phyloP scores from a whole-genome alignment of 2,329 filamentous ascomycete genomes.

The Diplodia scrobiculata region DNA sequence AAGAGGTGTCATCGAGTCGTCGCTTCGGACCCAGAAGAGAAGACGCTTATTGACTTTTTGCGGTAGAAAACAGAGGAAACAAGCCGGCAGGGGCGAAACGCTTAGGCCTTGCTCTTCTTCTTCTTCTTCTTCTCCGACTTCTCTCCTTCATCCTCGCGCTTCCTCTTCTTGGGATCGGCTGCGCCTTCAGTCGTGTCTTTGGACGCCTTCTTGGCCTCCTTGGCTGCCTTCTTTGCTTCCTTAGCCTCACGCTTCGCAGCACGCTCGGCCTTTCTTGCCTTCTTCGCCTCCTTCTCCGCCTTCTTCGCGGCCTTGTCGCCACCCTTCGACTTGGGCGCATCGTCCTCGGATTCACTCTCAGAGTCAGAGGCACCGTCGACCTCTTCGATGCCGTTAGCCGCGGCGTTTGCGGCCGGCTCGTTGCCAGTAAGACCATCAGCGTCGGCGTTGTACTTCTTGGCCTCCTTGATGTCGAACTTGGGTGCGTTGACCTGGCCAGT shows the following conservation, averaged over 20 bases:
- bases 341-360: conserved; percentile 41
- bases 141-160: conserved; percentile 53
- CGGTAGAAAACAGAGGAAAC: conserved; percentile 11
- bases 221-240: conserved; percentile 56
- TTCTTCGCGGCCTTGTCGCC: conserved; percentile 40
- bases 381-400: conserved; percentile 52
- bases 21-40: conserved; percentile 20
- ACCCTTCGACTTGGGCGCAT: conserved; percentile 31
- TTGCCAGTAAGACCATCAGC: conserved; percentile 79
- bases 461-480: conserved; percentile 91
- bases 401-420: conserved; percentile 59
- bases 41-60: conserved; percentile 24
- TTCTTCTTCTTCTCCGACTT: conserved; percentile 69
- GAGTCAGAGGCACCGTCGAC: conserved; percentile 47
- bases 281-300: conserved; percentile 47
- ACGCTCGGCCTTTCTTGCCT: conserved; percentile 46
- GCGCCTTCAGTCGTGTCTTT: conserved; percentile 57
- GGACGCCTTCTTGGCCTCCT: conserved; percentile 57
- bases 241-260: conserved; percentile 45
- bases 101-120: conserved; percentile 56
- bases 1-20: conserved; percentile 17
- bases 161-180: conserved; percentile 53
- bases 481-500: conserved; percentile 62
- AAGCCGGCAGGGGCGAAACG: background rate
- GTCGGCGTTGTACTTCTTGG: conserved; percentile 90